Evolutionary conservation across 2,329 filamentous ascomycete genomes (phyloP).

Genomic region (Claviceps sp.): DNA sequence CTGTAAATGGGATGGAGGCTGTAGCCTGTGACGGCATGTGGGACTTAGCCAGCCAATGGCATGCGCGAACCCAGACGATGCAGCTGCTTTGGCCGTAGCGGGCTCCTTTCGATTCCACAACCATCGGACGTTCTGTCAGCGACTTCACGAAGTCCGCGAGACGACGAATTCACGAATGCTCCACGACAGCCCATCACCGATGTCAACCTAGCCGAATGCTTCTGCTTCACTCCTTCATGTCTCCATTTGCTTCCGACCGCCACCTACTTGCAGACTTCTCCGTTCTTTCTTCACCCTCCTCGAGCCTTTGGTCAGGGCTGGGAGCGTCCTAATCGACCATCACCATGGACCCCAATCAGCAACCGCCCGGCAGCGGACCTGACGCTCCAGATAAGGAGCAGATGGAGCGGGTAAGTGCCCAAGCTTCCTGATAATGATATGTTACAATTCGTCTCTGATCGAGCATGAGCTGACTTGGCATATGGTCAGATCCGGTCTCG

Average conservation of each 20-base stretch:
- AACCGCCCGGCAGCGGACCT: conserved; percentile 24
- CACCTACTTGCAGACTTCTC: background rate
- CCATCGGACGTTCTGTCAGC: background rate
- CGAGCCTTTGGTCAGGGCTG: background rate
- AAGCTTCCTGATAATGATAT: background rate
- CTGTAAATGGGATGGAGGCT: too few species aligned
- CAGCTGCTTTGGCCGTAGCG: background rate
- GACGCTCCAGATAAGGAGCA: conserved; percentile 45
- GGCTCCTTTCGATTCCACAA: conserved; percentile 3
- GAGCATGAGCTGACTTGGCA: background rate
- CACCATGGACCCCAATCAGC: conserved; percentile 33
- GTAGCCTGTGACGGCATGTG: too few species aligned
- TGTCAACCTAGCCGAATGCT: background rate
- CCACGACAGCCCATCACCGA: background rate
- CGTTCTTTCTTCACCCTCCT: too few species aligned
- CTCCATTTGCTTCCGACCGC: background rate
- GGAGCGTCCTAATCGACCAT: background rate
- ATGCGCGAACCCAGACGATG: background rate
- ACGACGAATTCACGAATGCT: background rate
- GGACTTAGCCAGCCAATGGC: background rate
- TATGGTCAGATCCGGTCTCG: conserved; percentile 32
- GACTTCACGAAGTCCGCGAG: background rate
- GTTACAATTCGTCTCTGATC: background rate
- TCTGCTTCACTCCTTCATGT: background rate
- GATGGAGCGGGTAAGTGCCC: conserved; percentile 37